Base-by-base conservation (phyloP, 768 basidiomycete species). In the Trametes sanguinea region DNA sequence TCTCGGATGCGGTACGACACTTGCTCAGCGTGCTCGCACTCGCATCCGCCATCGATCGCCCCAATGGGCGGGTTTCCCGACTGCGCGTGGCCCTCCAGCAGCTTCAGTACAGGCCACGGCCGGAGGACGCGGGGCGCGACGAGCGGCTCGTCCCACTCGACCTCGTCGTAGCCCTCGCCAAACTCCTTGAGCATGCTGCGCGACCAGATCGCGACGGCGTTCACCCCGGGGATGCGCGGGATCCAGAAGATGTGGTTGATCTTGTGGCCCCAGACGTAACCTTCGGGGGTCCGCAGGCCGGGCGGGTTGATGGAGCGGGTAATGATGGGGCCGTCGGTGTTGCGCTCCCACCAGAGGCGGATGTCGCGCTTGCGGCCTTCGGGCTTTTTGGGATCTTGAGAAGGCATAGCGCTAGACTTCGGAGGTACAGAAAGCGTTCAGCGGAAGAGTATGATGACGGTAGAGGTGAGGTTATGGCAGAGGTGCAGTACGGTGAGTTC, bases 181-280 rank as follows among this genome's bases (percentile, higher is more conserved):
- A 64, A 66, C 60, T 73, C 73, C 32, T 66, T 47, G 51, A 76
- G 67, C 72, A 75, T 75, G 61, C 72, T 74, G 46, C 72, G 68
- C 29, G 74, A 72, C 70, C 72, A 76, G 52, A 70, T 64, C 40
- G 73, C 71, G 22, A 74, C 46, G n/a, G 68, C 62, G 53, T 72
- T 67, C n/a, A 62, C 57, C 30, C 42, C 47, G 0, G 60, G 65
- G 44, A 65, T 54, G 42, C 51, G 54, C 42, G 59, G 57, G 32
- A 60, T 48, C 60, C 60, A 62, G 42, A 62, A 59, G 53, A 65
- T 40, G 53, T 56, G 45, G 10, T 51, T 48, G 46, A 54, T 17
- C 29, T 42, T 45, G 57, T 62, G 57, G 13, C 61, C 65, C 65
- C 65, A 65, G 35, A 62, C 56, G 58, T 55, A 54, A 8, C 65